Evolutionary conservation across 2,329 filamentous ascomycete species (phyloP).

Genomic region (Beauveria medogensis): DNA sequence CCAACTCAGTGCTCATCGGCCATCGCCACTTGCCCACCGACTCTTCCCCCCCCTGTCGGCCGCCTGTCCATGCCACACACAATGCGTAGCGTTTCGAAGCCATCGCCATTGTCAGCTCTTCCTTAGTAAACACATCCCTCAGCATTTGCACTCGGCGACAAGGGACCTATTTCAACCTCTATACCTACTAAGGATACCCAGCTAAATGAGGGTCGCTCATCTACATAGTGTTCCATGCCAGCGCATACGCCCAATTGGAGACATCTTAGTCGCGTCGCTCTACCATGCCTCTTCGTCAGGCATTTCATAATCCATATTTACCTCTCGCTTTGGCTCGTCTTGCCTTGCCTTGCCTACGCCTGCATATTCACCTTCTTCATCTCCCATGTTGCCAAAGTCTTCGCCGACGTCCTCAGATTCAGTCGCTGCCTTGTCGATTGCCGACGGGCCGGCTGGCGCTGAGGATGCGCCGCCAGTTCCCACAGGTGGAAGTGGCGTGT

Average conservation of each 20-base stretch:
- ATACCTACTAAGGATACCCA: not conserved
- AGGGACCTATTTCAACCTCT: no score
- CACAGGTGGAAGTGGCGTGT: constrained; percentile 19
- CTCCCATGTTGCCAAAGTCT: constrained; percentile 16
- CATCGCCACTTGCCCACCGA: not conserved
- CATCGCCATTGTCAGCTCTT: not conserved
- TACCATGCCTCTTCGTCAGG: constrained; percentile 42
- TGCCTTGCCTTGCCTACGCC: constrained; percentile 8
- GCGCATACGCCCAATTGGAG: not conserved
- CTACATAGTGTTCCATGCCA: not conserved
- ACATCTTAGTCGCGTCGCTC: not conserved
- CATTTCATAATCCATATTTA: constrained; percentile 47
- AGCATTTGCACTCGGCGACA: no score
- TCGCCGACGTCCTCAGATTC: constrained; percentile 3
- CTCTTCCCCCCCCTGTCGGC: not conserved
- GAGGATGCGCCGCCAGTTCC: not conserved
- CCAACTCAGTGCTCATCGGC: not conserved
- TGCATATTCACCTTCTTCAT: constrained; percentile 14
- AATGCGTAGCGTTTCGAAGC: not conserved
- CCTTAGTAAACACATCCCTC: no score
- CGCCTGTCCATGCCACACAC: not conserved
- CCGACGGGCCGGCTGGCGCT: constrained; percentile 4
- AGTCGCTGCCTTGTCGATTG: constrained; percentile 11
- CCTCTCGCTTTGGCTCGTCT: constrained; percentile 24
- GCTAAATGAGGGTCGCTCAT: not conserved